Conservation (phyloP, 106 monocot species). For the Amphibolis antarctica region DNA sequence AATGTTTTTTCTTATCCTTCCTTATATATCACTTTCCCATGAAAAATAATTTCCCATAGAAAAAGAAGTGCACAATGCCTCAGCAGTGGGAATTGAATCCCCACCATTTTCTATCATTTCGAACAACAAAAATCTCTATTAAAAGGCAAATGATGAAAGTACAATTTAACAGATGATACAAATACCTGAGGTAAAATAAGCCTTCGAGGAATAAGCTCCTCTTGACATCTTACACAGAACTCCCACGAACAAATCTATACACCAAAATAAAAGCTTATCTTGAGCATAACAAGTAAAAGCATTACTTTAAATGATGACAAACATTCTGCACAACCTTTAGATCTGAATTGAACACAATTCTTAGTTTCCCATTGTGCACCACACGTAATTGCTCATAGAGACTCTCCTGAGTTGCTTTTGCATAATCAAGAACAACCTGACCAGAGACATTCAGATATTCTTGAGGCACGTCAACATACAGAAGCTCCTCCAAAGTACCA, state of each 20-base stretch:
- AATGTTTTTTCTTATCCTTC: too few relatives aligned
- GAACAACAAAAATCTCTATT: too few relatives aligned
- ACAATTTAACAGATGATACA: too few relatives aligned
- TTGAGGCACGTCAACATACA: slow-evolving; percentile 94
- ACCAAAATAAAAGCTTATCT: neutral
- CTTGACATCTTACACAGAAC: slow-evolving; percentile 94
- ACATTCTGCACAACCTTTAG: slow-evolving; percentile 47
- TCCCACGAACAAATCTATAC: slow-evolving; percentile 90
- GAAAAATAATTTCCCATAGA: too few relatives aligned
- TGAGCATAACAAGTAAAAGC: neutral
- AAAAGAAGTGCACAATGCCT: too few relatives aligned
- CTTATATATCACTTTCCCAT: too few relatives aligned
- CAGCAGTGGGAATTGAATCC: too few relatives aligned
- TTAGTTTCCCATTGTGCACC: slow-evolving; percentile 86
- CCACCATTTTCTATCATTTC: too few relatives aligned
- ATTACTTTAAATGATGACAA: neutral
- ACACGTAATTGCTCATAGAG: slow-evolving; percentile 95
- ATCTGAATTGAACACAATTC: slow-evolving; percentile 81
- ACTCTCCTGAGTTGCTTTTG: slow-evolving; percentile 96
- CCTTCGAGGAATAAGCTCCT: slow-evolving; percentile 93
- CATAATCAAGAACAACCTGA: slow-evolving; percentile 94
- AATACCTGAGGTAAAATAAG: slow-evolving; percentile 73
- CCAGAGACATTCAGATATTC: slow-evolving; percentile 80
- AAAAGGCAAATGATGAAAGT: too few relatives aligned
- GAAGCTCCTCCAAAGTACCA: slow-evolving; percentile 92